Evolutionary conservation across 192 early-diverging fungal genomes (phyloP), one percentile per base, ranked within the genome.

Genomic region (Linderina pennispora): DNA sequence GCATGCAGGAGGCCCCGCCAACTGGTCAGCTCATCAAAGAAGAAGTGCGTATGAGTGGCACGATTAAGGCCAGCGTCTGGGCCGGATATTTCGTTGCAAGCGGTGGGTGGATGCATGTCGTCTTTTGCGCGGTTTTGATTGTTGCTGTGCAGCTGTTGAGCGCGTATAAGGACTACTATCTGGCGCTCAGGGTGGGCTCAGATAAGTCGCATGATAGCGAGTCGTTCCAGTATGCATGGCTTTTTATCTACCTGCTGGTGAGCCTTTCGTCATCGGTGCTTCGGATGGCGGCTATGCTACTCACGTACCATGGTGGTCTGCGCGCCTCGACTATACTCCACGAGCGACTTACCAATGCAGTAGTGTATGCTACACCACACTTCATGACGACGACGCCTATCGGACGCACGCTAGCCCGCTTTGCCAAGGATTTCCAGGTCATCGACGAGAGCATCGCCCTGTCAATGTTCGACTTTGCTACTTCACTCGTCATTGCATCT

Each of bases 371-470:
- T 4, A 86, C 84, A 47, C 73, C 92, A 26, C 79, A 81, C 17
- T 91, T 91, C 77, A 90, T 87, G 49, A 87, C 90, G 37, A 77
- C 83, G 5, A 89, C 85, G 6, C 92, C 92, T 8, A 58, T 86
- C 14, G 90, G 90, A 14, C 74, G 85, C 13, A 87, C 89, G 24
- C 78, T 84, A 51, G 89, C 90, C 50, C 62, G 91, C 22, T 90
- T 89, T 47, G 77, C 83, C 33, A 84, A 83, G 23, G 89, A 96
- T 65, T 80, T 93, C 39, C 80, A 81, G n/a, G 76, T 80, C 3
- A 69, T 91, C 43, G 90, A 96, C 64, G 80, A 77, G 23, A 68
- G 71, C 9, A 54, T 87, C 42, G 79, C 77, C 36, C 76, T 78
- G 25, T 59, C 65, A 10, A 36, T 76, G 11, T 59, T 74, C 14